Evolutionary conservation across 208 protist genomes (phyloP).

Genomic region (Leishmania martiniquensis): DNA sequence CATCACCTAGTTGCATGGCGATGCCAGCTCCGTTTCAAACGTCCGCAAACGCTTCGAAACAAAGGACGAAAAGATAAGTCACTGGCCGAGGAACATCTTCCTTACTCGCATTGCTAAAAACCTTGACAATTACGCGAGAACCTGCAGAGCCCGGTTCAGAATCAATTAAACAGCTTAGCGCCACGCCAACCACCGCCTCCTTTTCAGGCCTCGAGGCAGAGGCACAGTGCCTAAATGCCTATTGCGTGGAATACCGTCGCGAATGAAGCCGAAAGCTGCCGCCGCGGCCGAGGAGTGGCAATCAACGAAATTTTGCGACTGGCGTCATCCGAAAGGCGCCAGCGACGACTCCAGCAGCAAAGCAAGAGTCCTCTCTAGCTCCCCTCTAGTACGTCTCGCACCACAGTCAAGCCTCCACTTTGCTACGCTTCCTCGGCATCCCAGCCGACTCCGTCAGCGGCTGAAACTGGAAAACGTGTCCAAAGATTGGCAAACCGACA

Average conservation of each 20-base stretch:
- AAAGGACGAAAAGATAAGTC: not conserved
- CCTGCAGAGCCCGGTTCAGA: not conserved
- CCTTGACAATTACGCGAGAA: not conserved
- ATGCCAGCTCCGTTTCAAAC: not conserved
- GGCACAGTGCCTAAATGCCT: not conserved
- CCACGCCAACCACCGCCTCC: not conserved
- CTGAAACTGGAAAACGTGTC: slow-evolving; percentile 59
- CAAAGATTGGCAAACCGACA: slow-evolving; percentile 75
- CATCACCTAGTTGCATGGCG: not conserved
- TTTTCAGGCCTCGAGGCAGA: not conserved
- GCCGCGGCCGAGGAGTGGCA: not conserved
- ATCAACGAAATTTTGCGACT: not conserved
- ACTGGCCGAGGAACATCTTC: too few species aligned
- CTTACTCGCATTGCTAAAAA: too few species aligned
- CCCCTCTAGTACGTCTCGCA: not conserved
- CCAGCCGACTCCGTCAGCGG: not conserved
- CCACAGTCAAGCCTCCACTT: slow-evolving; percentile 16
- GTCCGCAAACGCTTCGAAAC: too few species aligned
- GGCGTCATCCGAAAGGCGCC: not conserved
- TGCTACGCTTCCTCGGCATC: slow-evolving; percentile 22
- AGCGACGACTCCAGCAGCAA: not conserved
- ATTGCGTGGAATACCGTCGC: too few species aligned
- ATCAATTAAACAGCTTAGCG: slow-evolving; percentile 3
- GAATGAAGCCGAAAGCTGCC: not conserved
- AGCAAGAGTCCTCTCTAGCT: not conserved